Percentiles rank a stretch among this genome's conserved stretches.
phyloP scores from a whole-genome alignment of 129 eudicot genomes.

The Centaurea solstitialis region DNA sequence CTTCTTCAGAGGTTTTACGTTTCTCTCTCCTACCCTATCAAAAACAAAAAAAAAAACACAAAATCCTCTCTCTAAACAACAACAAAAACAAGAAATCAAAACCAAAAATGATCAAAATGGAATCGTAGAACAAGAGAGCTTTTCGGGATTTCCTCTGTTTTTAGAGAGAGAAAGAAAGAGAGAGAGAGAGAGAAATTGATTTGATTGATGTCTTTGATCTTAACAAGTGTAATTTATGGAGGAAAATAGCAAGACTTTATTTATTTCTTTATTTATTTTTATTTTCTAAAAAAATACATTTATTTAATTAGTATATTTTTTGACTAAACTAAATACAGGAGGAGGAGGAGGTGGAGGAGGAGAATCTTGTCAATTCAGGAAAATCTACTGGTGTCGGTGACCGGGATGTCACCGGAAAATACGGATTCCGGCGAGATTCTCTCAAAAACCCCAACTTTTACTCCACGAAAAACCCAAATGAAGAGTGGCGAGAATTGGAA shows the following conservation, averaged over 20 bases:
- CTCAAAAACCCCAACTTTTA: slow-evolving; percentile 20
- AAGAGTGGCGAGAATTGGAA: slow-evolving; percentile 27
- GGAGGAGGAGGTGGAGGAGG: background rate
- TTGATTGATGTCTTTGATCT: background rate
- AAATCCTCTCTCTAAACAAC: background rate
- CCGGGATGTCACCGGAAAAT: slow-evolving; percentile 29
- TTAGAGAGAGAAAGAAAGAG: slow-evolving; percentile 11
- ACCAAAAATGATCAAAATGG: background rate
- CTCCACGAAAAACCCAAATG: slow-evolving; percentile 37
- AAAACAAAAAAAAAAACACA: slow-evolving; percentile 18
- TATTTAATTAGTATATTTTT: background rate
- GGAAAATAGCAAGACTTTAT: slow-evolving; percentile 19
- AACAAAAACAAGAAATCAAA: background rate
- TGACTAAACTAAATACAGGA: slow-evolving; percentile 8
- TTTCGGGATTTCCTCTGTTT: slow-evolving; percentile 43
- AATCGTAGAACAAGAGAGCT: slow-evolving; percentile 32
- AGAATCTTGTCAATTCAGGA: slow-evolving; percentile 21
- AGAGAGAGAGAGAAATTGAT: slow-evolving; percentile 4
- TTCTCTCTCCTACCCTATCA: slow-evolving; percentile 29
- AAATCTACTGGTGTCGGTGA: slow-evolving; percentile 28
- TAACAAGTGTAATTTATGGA: slow-evolving; percentile 21
- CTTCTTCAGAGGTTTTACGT: background rate
- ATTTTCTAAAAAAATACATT: background rate
- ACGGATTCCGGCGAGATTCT: slow-evolving; percentile 33
- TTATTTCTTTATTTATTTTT: background rate